Percentiles rank a stretch among this genome's conserved stretches.
Conservation (phyloP, 176 grass and related monocot species). For the Oryza coarctata region DNA sequence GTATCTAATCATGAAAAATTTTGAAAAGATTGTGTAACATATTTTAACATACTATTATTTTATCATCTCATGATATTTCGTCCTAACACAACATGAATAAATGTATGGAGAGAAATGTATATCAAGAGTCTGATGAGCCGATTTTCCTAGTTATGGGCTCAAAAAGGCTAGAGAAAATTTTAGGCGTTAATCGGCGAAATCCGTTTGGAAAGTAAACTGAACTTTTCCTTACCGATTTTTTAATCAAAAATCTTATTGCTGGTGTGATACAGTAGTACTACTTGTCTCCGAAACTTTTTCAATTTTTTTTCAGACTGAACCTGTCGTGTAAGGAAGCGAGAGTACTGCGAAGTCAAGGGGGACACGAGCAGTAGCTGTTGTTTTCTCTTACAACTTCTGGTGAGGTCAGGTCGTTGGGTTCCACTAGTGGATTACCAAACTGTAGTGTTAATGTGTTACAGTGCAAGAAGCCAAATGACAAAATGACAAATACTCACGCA, state of each 20-base stretch:
- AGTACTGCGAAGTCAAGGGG: neutral
- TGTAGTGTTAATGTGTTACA: neutral
- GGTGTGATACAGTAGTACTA: too few species aligned
- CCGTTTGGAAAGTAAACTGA: neutral
- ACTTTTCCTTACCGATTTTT: neutral
- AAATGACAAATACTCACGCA: neutral
- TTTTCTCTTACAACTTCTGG: neutral
- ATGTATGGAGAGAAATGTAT: neutral
- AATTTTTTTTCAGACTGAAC: neutral
- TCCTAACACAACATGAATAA: neutral
- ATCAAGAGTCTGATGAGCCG: neutral
- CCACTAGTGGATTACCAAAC: slow-evolving; percentile 44
- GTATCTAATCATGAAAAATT: neutral
- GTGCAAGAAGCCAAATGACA: neutral
- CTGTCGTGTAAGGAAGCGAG: neutral
- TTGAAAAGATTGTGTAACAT: neutral
- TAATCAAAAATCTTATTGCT: too few species aligned
- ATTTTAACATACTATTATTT: neutral
- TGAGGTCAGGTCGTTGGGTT: slow-evolving; percentile 39
- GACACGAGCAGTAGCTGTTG: neutral
- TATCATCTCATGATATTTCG: neutral
- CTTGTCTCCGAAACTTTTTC: neutral
- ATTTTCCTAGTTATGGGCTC: neutral
- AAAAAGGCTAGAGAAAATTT: neutral
- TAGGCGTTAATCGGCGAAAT: neutral